phyloP scores from a whole-genome alignment of 75 land plant species.

The Isoetes taiwanensis region DNA sequence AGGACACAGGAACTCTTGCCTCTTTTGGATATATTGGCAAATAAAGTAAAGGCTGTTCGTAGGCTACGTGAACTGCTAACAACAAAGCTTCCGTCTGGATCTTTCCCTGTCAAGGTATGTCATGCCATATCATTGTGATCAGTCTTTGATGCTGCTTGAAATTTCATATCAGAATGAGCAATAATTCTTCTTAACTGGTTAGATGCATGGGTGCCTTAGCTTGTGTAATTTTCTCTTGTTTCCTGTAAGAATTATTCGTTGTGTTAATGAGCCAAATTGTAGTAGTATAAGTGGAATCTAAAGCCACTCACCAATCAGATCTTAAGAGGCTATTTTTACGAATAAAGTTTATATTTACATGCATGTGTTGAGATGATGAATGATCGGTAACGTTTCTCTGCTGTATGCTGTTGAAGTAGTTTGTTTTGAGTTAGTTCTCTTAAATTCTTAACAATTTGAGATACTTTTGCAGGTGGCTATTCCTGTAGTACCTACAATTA shows the following conservation, averaged over 20 bases:
- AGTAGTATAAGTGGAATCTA: no score
- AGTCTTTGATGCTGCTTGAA: no score
- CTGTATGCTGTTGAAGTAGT: no score
- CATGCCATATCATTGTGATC: neutral
- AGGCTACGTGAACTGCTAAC: conserved; percentile 64
- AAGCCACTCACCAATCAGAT: no score
- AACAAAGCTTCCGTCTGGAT: conserved; percentile 72
- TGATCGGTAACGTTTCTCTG: neutral
- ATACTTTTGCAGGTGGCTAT: conserved; percentile 47
- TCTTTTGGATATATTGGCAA: conserved; percentile 58
- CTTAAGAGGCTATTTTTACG: no score
- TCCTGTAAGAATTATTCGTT: neutral
- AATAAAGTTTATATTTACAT: neutral
- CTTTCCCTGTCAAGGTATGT: conserved; percentile 79
- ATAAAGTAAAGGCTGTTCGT: conserved; percentile 64
- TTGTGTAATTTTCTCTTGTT: neutral
- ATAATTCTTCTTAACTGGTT: no score
- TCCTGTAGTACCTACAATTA: conserved; percentile 52
- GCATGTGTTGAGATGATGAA: neutral
- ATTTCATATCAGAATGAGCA: no score
- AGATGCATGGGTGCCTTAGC: no score
- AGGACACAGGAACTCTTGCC: conserved; percentile 66
- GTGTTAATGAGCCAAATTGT: no score
- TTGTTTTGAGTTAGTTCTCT: no score
- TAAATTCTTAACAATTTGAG: no score